phyloP scores from a whole-genome alignment of 352 stramenopile genomes.

The Phytopythium kandeliae region DNA sequence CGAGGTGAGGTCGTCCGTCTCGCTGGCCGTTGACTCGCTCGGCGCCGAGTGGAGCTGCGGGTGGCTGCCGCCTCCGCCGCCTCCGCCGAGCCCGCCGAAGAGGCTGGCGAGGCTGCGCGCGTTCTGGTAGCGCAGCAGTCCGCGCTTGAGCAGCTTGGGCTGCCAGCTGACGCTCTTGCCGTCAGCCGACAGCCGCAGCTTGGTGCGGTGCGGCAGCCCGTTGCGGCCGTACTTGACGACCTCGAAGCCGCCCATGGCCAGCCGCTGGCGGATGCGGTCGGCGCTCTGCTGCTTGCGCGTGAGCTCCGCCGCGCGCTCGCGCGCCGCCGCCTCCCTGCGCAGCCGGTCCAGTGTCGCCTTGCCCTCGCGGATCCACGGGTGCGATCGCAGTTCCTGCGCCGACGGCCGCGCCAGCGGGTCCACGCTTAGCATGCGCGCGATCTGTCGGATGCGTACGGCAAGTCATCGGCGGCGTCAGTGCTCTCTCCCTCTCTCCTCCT shows the following conservation, averaged over 20 bases:
- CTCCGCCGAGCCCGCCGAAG: slow-evolving; percentile 42
- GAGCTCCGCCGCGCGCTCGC: slow-evolving; percentile 36
- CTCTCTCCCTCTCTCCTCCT: no score
- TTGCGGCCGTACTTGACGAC: slow-evolving; percentile 82
- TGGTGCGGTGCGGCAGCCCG: slow-evolving; percentile 67
- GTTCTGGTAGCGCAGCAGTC: slow-evolving; percentile 67
- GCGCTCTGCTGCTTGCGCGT: slow-evolving; percentile 59
- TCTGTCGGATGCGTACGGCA: slow-evolving; percentile 23
- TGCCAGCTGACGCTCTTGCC: slow-evolving; percentile 71
- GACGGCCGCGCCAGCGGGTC: slow-evolving; percentile 59
- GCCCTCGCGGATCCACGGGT: slow-evolving; percentile 64
- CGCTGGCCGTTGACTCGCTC: slow-evolving; percentile 7
- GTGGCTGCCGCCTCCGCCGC: slow-evolving; percentile 26
- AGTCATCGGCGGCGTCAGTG: no score
- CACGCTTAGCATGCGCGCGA: slow-evolving; percentile 72
- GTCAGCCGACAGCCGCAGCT: slow-evolving; percentile 62
- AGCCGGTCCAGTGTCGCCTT: slow-evolving; percentile 37
- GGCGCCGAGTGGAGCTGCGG: slow-evolving; percentile 29
- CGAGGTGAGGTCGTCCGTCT: background rate
- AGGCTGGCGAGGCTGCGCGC: slow-evolving; percentile 59
- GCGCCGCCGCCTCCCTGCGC: slow-evolving; percentile 37
- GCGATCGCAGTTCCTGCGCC: slow-evolving; percentile 42
- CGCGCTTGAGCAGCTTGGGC: slow-evolving; percentile 69
- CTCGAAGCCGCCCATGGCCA: slow-evolving; percentile 62
- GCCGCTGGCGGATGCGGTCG: slow-evolving; percentile 60